These are phyloP conservation scores for Tetraselmis chui DNA, from an alignment of 139 green algal species.

Conservation along the genomic window DNA sequence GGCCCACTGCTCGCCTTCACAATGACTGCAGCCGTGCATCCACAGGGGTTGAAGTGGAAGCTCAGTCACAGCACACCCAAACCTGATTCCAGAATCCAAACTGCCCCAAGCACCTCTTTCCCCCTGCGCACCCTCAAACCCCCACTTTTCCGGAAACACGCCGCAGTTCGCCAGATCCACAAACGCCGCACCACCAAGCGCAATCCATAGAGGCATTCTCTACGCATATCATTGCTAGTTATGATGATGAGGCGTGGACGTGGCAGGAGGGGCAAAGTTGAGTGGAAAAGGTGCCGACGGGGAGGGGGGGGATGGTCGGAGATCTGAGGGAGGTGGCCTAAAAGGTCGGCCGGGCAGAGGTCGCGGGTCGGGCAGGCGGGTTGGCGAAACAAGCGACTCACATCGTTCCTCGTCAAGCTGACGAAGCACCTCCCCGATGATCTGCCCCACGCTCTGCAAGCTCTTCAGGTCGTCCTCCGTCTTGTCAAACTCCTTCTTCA, in stretches of 20 bases:
- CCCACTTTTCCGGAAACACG: too few relatives aligned
- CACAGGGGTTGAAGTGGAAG: too few relatives aligned
- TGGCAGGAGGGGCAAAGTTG: background rate
- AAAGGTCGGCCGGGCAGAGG: background rate
- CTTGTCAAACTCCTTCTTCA: conserved; percentile 94
- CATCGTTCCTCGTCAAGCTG: conserved; percentile 97
- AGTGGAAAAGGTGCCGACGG: too few relatives aligned
- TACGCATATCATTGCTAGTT: background rate
- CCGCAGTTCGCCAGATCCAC: too few relatives aligned
- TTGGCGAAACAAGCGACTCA: conserved; percentile 50
- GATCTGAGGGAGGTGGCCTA: background rate
- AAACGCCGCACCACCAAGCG: too few relatives aligned
- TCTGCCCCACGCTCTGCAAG: conserved; percentile 97
- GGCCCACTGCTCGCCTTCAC: conserved; percentile 97
- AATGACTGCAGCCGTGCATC: conserved; percentile 80
- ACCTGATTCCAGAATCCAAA: too few relatives aligned
- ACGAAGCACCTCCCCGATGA: conserved; percentile 96
- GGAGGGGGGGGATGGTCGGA: too few relatives aligned
- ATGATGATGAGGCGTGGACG: too few relatives aligned
- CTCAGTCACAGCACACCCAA: too few relatives aligned
- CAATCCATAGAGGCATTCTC: too few relatives aligned
- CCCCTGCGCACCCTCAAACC: too few relatives aligned
- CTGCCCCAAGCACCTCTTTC: too few relatives aligned
- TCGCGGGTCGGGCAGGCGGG: background rate
- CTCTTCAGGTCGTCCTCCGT: conserved; percentile 99